These are phyloP conservation scores for Zasmidium angulare DNA, from an alignment of 2,329 filamentous ascomycete genomes.

Conservation along the genomic window DNA sequence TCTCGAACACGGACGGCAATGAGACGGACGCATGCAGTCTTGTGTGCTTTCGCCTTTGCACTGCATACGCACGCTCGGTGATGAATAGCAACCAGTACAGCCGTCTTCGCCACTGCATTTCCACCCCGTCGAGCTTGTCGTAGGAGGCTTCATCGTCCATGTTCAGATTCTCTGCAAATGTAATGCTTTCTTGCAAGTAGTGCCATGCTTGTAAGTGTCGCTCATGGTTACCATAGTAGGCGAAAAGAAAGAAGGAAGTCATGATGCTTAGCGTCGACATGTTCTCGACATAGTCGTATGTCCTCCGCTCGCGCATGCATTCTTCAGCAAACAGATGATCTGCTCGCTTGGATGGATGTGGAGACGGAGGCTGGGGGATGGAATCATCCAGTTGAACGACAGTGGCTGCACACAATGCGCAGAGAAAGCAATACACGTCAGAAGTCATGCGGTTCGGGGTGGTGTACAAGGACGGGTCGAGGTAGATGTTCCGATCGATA, in stretches of 20 bases:
- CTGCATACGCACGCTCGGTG: conserved; percentile 38
- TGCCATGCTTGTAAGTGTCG: conserved; percentile 35
- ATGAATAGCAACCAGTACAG: conserved; percentile 39
- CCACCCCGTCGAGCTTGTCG: conserved; percentile 30
- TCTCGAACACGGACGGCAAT: conserved; percentile 34
- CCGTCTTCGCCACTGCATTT: conserved; percentile 37
- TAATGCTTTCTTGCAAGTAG: conserved; percentile 37
- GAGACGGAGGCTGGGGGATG: conserved; percentile 28
- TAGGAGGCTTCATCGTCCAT: conserved; percentile 36
- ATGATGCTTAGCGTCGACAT: conserved; percentile 32
- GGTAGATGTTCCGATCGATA: conserved; percentile 32
- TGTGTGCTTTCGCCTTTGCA: conserved; percentile 36
- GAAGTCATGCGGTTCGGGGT: conserved; percentile 22
- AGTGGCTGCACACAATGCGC: conserved; percentile 35
- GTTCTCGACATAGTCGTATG: conserved; percentile 33
- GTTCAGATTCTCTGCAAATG: conserved; percentile 33
- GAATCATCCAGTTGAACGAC: conserved; percentile 37
- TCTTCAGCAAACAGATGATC: conserved; percentile 37
- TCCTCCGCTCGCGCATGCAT: conserved; percentile 32
- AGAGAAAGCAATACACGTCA: conserved; percentile 35
- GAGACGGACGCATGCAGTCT: conserved; percentile 33
- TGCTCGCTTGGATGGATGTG: conserved; percentile 25
- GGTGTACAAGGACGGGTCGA: conserved; percentile 30
- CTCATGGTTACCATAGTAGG: conserved; percentile 38
- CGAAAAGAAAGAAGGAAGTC: conserved; percentile 39